Evolutionary conservation across 192 early-diverging fungal genomes (phyloP), one percentile per base, ranked within the genome.

Genomic region (Chytriomyces sp.): DNA sequence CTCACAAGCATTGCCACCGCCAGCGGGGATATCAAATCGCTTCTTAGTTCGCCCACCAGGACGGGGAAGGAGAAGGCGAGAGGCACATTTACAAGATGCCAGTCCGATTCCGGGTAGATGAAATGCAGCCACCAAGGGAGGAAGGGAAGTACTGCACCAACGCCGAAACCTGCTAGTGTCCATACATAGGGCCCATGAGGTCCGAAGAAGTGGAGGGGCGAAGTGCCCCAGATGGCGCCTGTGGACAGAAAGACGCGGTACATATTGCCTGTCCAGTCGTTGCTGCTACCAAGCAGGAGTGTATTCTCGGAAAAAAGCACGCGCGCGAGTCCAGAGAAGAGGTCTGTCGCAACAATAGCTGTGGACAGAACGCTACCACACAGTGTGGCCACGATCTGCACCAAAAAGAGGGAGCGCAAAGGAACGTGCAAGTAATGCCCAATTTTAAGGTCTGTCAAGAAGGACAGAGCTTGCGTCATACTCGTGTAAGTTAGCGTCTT

Each of bases 401-500:
- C 87, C 28, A 81, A 77, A 75, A 63, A 63, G 2, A 63, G 10
- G 0, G 19, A 14, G 0, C 36, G 30, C 31, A 36, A 19, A 19
- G 87, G 78, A 52, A 92, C 84, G 70, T 93, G 89, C 73, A 89
- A 82, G 79, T 92, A 93, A 58, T 90, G 89, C 37, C 89, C 92
- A 8, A 93, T 76, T 71, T 94, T 94, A 14, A 94, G 78, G 77
- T 92, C 92, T 30, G 59, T 34, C 7, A 89, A 67, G 36, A 96
- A 87, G 26, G 83, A 83, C 39, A 96, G 70, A 39, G 87, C 89
- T 80, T 98, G 94, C 22, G 81, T 75, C 80, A 93, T 82, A 4
- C 88, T 84, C 60, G 90, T 93, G 75, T 90, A 90, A 44, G 90
- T 91, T 61, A 92, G 86, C 14, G 91, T 90, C 80, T 96, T 96